Evolutionary conservation across 805 yeast species (phyloP).

Genomic region (Candida vartiovaarae): DNA sequence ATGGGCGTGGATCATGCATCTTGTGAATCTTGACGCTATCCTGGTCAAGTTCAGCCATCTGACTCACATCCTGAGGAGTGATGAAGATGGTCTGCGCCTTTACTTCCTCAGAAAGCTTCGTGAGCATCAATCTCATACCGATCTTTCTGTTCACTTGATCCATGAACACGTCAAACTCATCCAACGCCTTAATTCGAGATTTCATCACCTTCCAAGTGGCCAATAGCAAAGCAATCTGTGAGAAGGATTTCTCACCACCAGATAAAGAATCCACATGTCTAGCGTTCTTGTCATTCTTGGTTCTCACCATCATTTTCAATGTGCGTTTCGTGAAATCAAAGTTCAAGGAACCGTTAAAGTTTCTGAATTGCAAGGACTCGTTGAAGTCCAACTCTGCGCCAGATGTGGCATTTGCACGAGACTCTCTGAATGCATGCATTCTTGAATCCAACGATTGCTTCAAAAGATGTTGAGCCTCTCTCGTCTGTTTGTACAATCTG

Average conservation of each 20-base stretch:
- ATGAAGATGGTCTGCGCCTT: conserved; percentile 84
- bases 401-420: conserved; percentile 34
- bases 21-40: conserved; percentile 57
- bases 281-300: conserved; percentile 48
- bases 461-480: conserved; percentile 25
- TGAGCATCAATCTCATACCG: conserved; percentile 67
- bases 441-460: conserved; percentile 37
- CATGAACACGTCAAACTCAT: conserved; percentile 97
- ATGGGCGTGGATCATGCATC: conserved; percentile 37
- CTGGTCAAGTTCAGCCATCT: conserved; percentile 54
- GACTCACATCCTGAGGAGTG: conserved; percentile 85
- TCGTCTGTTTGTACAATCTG: conserved; percentile 31
- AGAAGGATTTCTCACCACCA: conserved; percentile 95
- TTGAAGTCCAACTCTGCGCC: conserved; percentile 52
- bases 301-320: conserved; percentile 54
- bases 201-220: conserved; percentile 94
- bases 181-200: conserved; percentile 80
- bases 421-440: conserved; percentile 32
- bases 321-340: conserved; percentile 49
- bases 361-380: conserved; percentile 54
- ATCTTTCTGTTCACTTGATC: conserved; percentile 83
- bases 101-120: conserved; percentile 54
- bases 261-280: conserved; percentile 79
- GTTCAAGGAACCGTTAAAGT: conserved; percentile 64
- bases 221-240: conserved; percentile 80